Evolutionary conservation across 257 asterid species (phyloP), one percentile per base, ranked within the genome.

Genomic region (Orobanche coerulescens): DNA sequence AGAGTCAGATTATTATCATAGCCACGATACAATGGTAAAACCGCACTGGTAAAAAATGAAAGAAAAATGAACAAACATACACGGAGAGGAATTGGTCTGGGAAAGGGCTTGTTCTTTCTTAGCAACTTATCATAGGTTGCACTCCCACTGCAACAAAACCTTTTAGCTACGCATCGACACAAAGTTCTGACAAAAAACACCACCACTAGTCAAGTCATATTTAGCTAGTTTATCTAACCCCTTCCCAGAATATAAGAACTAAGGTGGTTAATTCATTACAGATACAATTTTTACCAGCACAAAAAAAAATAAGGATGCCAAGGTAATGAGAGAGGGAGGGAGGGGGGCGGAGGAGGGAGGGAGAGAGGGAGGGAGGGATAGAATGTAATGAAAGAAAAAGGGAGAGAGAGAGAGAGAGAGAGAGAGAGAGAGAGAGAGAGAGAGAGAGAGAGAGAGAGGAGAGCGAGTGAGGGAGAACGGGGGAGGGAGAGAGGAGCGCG

Each of bases 21-120:
- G 23, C 43, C 6, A 46, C 18, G 13, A 25, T 13, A 52, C 19
- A 49, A 10, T 1, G 11, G 31, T 13, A 40, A n/a, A n/a, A 39
- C 34, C 23, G 65, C 24, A 31, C 10, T 5, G 14, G 51, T 30
- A 16, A 46, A 58, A 34, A 16, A 23, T 40, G 24, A 8, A 18
- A 1, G 20, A 25, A 5, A 6, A 23, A 22, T 58, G 19, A 31
- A 30, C 18, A 58, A 61, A 63, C 85, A 72, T 80, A 87, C 94
- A 39, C 73, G 67, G 5, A 84, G 88, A 0, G 85, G 89, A 62
- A 84, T 54, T 54, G 84, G 92, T 62, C 68, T 79, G 24, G 77
- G 77, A 68, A 82, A 83, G 54, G 82, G 79, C 66, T 76, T 65
- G 76, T 68, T 73, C 71, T 76, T 79, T 24, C 77, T 74, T 24